A percentile compares a stretch with the other conserved stretches of the same genome.
Evolutionary conservation across 768 basidiomycete genomes (phyloP).

Genomic region (Lentinula lateritia): DNA sequence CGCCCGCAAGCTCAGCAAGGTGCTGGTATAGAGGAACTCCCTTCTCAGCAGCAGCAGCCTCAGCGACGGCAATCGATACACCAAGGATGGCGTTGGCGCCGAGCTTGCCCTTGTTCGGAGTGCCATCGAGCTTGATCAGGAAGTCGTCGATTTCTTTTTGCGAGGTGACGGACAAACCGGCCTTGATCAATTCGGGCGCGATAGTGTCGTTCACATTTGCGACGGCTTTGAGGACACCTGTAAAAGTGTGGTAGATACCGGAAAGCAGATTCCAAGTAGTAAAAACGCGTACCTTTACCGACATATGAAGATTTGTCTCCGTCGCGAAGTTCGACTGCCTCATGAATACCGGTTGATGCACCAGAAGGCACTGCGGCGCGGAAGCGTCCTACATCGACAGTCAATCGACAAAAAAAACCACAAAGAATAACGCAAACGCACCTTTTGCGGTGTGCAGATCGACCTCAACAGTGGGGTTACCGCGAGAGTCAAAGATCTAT

Average conservation of each 20-base stretch:
- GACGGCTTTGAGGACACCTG: constrained; percentile 92
- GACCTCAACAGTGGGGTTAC: constrained; percentile 96
- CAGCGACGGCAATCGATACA: constrained; percentile 91
- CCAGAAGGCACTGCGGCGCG: constrained; percentile 95
- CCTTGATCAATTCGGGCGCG: constrained; percentile 82
- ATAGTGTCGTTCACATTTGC: constrained; percentile 90
- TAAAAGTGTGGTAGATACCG: constrained; percentile 1
- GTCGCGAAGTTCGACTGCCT: constrained; percentile 98
- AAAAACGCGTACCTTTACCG: constrained; percentile 74
- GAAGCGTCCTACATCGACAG: constrained; percentile 65
- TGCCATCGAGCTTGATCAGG: constrained; percentile 96
- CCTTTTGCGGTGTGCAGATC: constrained; percentile 87
- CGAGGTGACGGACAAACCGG: constrained; percentile 75
- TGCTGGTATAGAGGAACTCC: constrained; percentile 94
- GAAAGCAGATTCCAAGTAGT: neutral
- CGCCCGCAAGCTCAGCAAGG: constrained; percentile 92
- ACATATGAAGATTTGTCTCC: constrained; percentile 89
- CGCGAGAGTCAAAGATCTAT: constrained; percentile 99
- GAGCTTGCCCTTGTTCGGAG: constrained; percentile 97
- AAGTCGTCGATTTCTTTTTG: constrained; percentile 98
- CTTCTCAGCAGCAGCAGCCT: constrained; percentile 94
- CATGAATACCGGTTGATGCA: constrained; percentile 96
- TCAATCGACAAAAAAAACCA: neutral
- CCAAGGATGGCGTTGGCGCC: constrained; percentile 99
- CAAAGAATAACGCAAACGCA: constrained; percentile 20